Percentiles rank a stretch among this genome's conserved stretches.
Conservation (phyloP, 2,329 filamentous ascomycete species). For the Verticillium tricorpus region DNA sequence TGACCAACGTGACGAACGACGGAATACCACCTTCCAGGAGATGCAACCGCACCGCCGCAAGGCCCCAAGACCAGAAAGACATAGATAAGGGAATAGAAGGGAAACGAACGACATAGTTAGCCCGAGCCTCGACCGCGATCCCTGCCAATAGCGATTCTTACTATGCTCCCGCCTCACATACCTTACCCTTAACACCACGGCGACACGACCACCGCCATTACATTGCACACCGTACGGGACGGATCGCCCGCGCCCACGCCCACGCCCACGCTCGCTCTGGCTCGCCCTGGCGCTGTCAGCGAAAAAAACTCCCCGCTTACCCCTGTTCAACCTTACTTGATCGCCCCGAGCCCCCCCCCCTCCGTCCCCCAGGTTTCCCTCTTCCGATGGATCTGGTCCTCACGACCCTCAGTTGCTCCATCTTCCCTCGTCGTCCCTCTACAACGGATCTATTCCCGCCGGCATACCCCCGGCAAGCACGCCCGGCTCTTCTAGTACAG, state of each 20-base stretch:
- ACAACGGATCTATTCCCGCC: background rate
- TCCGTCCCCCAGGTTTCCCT: background rate
- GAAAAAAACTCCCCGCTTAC: background rate
- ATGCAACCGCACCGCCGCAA: too few relatives aligned
- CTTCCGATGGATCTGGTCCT: background rate
- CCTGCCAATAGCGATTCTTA: background rate
- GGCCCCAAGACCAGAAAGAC: too few relatives aligned
- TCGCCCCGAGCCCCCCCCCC: background rate
- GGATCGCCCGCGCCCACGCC: background rate
- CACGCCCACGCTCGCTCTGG: background rate
- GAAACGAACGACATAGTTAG: background rate
- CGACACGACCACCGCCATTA: background rate
- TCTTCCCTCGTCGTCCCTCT: background rate
- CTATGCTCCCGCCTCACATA: background rate
- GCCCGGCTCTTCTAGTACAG: background rate
- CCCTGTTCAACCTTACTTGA: background rate
- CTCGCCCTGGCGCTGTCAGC: background rate
- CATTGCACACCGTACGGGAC: background rate
- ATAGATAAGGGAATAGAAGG: background rate
- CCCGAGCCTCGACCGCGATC: background rate
- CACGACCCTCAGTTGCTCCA: background rate
- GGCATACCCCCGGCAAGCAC: background rate
- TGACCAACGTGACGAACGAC: too few relatives aligned
- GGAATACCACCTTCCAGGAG: too few relatives aligned
- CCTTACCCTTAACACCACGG: background rate